Evolutionary conservation across 371 early-diverging fungal species (phyloP).

Genomic region (Circinella minor): DNA sequence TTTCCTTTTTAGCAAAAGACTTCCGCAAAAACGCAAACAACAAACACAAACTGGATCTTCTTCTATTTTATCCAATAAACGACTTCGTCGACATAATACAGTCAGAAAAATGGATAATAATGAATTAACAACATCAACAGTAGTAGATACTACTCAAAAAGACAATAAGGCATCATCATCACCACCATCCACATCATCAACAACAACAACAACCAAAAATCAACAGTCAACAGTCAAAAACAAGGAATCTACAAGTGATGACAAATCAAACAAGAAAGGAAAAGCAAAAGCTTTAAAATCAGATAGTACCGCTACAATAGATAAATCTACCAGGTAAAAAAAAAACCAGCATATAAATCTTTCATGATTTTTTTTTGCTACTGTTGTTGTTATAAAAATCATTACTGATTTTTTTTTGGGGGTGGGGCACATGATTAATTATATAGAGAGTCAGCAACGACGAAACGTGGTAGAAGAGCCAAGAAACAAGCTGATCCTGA

Average conservation of each 20-base stretch:
- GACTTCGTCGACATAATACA: not conserved
- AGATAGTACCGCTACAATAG: not conserved
- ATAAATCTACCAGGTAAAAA: not conserved
- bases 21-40: conserved; percentile 12
- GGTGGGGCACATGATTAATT: not conserved
- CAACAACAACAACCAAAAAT: not conserved
- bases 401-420: not conserved
- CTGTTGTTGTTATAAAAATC: no score
- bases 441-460: not conserved
- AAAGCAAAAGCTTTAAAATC: conserved; percentile 21
- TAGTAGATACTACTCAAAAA: not conserved
- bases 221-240: not conserved
- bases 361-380: no score
- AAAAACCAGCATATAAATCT: not conserved
- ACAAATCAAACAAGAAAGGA: conserved; percentile 18
- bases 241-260: not conserved
- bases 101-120: conserved; percentile 7
- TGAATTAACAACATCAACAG: not conserved
- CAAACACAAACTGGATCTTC: conserved; percentile 10
- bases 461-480: conserved; percentile 7
- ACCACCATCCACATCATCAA: not conserved
- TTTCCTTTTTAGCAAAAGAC: conserved; percentile 15
- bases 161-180: not conserved
- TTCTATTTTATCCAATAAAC: conserved; percentile 7
- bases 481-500: conserved; percentile 34